phyloP scores from a whole-genome alignment of 305 asterid species.

The Fraxinus sp. region DNA sequence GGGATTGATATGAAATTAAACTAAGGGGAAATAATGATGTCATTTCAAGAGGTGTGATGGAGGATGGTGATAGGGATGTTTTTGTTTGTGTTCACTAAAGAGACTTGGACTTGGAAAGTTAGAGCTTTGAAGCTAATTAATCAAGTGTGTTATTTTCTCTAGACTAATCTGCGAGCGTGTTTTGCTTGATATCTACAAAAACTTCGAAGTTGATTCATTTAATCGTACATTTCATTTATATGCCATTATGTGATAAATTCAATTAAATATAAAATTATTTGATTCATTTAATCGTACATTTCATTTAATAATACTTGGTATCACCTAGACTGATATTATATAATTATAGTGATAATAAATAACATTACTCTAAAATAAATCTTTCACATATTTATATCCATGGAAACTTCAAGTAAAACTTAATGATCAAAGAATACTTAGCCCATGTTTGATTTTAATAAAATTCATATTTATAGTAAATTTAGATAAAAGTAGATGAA shows the following conservation, averaged over 20 bases:
- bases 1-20: not conserved
- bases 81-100: not conserved
- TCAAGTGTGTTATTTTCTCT: not conserved
- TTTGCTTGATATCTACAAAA: not conserved
- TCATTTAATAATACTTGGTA: too few species aligned
- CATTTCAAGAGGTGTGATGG: conserved; percentile 29
- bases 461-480: too few species aligned
- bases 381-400: not conserved
- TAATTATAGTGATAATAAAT: not conserved
- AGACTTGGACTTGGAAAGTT: conserved; percentile 16
- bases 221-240: too few species aligned
- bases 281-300: too few species aligned
- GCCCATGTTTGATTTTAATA: not conserved
- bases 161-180: not conserved
- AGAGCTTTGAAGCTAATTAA: conserved; percentile 11
- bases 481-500: not conserved
- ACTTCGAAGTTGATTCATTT: too few species aligned
- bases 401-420: not conserved
- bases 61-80: conserved; percentile 7
- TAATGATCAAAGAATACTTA: not conserved
- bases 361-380: too few species aligned
- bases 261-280: too few species aligned
- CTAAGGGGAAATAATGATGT: conserved; percentile 27
- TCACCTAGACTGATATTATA: too few species aligned
- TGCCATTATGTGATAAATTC: not conserved